phyloP scores from a whole-genome alignment of 2,329 filamentous ascomycete genomes.

The Fusarium xylarioides region DNA sequence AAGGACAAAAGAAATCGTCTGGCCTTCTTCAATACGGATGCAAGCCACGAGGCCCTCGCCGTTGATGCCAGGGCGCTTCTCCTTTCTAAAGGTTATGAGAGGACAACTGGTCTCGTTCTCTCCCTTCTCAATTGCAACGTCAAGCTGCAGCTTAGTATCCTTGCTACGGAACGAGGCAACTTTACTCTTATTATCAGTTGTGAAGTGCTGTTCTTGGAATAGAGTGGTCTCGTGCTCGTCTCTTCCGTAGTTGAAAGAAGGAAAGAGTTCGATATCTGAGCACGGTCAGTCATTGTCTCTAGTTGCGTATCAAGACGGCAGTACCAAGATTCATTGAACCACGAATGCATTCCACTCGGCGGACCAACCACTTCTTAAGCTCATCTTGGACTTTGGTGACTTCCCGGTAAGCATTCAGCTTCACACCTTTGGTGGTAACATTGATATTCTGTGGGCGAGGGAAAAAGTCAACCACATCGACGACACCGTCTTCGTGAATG shows the following conservation, averaged over 20 bases:
- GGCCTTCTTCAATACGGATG: constrained; percentile 70
- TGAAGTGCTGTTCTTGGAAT: constrained; percentile 53
- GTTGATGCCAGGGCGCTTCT: constrained; percentile 59
- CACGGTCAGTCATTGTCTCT: constrained; percentile 32
- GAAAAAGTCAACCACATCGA: constrained; percentile 79
- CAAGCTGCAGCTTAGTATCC: constrained; percentile 69
- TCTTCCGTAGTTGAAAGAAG: constrained; percentile 75
- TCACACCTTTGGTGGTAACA: constrained; percentile 58
- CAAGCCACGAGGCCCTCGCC: constrained; percentile 71
- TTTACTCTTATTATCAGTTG: constrained; percentile 59
- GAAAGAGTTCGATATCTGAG: constrained; percentile 74
- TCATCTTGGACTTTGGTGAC: constrained; percentile 64
- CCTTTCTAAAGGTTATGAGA: constrained; percentile 63
- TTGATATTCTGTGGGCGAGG: constrained; percentile 70
- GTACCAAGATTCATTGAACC: constrained; percentile 69
- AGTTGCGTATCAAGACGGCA: background rate
- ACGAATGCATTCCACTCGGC: constrained; percentile 77
- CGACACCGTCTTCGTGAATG: constrained; percentile 78
- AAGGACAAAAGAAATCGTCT: constrained; percentile 74
- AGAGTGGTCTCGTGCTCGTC: constrained; percentile 69
- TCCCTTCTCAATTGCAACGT: constrained; percentile 72
- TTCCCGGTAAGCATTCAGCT: constrained; percentile 63
- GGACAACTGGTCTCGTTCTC: constrained; percentile 56
- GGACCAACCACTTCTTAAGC: constrained; percentile 75
- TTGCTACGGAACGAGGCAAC: constrained; percentile 70